phyloP scores from a whole-genome alignment of 352 stramenopile genomes.

The Albugo laibachii region DNA sequence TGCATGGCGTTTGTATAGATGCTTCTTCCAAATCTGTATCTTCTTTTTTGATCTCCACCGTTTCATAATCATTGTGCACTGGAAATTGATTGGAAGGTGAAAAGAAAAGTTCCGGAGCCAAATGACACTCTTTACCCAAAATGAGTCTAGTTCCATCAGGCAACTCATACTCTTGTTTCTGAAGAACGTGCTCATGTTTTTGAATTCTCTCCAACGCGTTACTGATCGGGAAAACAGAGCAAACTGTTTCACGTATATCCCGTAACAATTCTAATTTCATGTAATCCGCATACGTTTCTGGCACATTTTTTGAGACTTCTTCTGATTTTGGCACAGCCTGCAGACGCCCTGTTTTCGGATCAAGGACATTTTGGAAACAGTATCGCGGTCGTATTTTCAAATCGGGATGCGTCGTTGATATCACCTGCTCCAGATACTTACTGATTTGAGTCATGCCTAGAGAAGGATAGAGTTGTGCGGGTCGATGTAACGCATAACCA shows the following conservation, averaged over 20 bases:
- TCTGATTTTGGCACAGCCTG: conserved; percentile 25
- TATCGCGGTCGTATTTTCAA: conserved; percentile 32
- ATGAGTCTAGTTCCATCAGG: conserved; percentile 49
- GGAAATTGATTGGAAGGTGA: conserved; percentile 25
- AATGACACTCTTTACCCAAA: conserved; percentile 45
- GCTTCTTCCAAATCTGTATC: not conserved
- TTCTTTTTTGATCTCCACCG: conserved; percentile 10
- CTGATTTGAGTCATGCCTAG: conserved; percentile 54
- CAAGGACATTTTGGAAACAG: conserved; percentile 24
- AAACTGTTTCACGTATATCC: conserved; percentile 56
- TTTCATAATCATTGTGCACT: conserved; percentile 2
- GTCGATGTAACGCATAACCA: conserved; percentile 68
- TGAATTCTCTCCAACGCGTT: conserved; percentile 26
- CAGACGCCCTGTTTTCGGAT: conserved; percentile 23
- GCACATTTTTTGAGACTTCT: conserved; percentile 17
- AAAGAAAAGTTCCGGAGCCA: conserved; percentile 58
- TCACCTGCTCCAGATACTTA: conserved; percentile 49
- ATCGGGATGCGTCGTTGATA: conserved; percentile 16
- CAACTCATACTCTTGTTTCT: conserved; percentile 49
- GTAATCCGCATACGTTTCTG: conserved; percentile 62
- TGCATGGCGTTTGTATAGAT: not conserved
- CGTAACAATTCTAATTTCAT: conserved; percentile 40
- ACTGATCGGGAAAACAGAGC: conserved; percentile 17
- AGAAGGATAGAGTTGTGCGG: conserved; percentile 38
- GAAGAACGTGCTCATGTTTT: conserved; percentile 6